Conservation (phyloP, 495 filamentous ascomycete species). For the Zalerion maritima region DNA sequence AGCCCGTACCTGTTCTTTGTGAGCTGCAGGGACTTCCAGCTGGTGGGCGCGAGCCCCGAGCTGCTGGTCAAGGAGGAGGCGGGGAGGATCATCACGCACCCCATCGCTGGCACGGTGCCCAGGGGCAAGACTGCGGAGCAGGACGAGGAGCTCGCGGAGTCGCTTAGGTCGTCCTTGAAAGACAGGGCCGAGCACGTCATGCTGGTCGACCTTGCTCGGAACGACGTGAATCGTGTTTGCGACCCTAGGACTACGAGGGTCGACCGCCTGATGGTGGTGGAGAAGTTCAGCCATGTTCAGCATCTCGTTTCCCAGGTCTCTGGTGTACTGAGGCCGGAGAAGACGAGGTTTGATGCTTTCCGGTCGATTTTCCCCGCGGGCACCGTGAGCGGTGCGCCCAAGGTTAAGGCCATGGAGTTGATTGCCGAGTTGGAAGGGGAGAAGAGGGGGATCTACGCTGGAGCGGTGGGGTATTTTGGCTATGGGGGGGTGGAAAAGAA, state of each 20-base stretch:
- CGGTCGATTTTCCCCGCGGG: slow-evolving; percentile 92
- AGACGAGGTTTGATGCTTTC: slow-evolving; percentile 91
- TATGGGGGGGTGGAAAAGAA: slow-evolving; percentile 40
- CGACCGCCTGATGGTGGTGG: slow-evolving; percentile 88
- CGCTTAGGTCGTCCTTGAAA: slow-evolving; percentile 69
- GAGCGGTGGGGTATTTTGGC: slow-evolving; percentile 90
- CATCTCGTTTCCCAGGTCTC: slow-evolving; percentile 92
- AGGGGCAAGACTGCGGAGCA: slow-evolving; percentile 68
- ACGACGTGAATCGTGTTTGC: slow-evolving; percentile 93
- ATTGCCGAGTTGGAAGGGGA: slow-evolving; percentile 89
- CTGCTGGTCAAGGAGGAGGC: slow-evolving; percentile 80
- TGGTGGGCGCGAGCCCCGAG: slow-evolving; percentile 89
- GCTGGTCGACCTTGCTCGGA: slow-evolving; percentile 93
- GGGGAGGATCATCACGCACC: slow-evolving; percentile 86
- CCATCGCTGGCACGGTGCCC: slow-evolving; percentile 89
- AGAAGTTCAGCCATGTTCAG: slow-evolving; percentile 92
- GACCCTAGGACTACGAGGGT: slow-evolving; percentile 79
- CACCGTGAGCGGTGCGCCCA: slow-evolving; percentile 86
- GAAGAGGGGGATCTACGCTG: slow-evolving; percentile 89
- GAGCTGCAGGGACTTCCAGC: slow-evolving; percentile 77
- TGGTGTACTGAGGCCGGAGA: slow-evolving; percentile 63
- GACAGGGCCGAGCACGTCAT: slow-evolving; percentile 97
- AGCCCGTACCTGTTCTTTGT: slow-evolving; percentile 96
- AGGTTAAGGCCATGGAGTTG: slow-evolving; percentile 91
- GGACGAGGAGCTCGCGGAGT: slow-evolving; percentile 63